These are phyloP conservation scores for Neopestalotiopsis clavispora DNA, from an alignment of 2,329 filamentous ascomycete species.

Conservation along the genomic window DNA sequence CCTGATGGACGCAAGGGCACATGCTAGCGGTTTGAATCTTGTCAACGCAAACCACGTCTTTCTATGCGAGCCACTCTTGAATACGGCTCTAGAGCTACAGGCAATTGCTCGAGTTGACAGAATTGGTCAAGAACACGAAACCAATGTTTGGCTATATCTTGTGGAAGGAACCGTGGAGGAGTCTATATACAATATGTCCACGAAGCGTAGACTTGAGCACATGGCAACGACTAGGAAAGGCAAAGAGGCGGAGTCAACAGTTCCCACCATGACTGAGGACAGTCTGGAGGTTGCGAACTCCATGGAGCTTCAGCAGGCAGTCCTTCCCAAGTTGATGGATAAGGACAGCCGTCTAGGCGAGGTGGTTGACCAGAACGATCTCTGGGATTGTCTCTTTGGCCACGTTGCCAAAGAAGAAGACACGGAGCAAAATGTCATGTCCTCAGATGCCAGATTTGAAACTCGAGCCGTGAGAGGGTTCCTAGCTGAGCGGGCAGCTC, in stretches of 20 bases:
- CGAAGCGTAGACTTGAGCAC: constrained; percentile 78
- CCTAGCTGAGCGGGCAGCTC: constrained; percentile 51
- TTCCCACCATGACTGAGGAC: constrained; percentile 58
- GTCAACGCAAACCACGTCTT: constrained; percentile 95
- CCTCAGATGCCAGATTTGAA: constrained; percentile 32
- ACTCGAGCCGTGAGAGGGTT: constrained; percentile 45
- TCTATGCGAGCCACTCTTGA: constrained; percentile 90
- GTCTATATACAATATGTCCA: constrained; percentile 86
- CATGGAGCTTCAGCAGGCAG: constrained; percentile 77
- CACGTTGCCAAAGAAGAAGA: constrained; percentile 42
- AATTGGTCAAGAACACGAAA: constrained; percentile 86
- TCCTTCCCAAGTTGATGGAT: constrained; percentile 71
- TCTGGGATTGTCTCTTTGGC: constrained; percentile 91
- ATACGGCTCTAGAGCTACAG: constrained; percentile 91
- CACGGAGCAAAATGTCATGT: constrained; percentile 18
- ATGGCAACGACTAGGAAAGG: constrained; percentile 58
- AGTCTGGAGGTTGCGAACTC: constrained; percentile 84
- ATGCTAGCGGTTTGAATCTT: constrained; percentile 87
- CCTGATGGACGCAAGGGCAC: constrained; percentile 85
- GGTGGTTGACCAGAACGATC: constrained; percentile 74
- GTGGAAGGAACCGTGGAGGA: constrained; percentile 91
- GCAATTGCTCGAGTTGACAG: constrained; percentile 94
- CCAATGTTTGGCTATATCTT: constrained; percentile 94
- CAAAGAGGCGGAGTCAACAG: constrained; percentile 38
- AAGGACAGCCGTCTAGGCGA: constrained; percentile 77